Evolutionary conservation across 768 basidiomycete species (phyloP).

Genomic region (Mycena filopes): DNA sequence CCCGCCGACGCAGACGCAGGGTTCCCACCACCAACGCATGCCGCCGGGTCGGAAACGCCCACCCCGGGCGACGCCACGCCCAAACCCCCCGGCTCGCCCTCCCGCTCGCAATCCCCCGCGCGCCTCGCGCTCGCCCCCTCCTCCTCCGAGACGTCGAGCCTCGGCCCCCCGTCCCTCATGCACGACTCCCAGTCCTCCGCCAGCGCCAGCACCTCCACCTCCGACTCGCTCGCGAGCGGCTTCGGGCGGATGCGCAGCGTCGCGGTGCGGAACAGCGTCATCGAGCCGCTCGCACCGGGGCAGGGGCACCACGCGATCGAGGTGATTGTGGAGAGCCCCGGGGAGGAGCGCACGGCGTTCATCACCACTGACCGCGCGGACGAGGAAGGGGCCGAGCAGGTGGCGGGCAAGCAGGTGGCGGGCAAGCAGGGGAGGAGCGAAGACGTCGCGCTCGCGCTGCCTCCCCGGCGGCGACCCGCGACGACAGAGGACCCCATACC

Average conservation of each 20-base stretch:
- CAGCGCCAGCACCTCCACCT: too few relatives aligned
- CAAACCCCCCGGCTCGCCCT: not conserved
- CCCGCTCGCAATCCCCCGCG: slow-evolving; percentile 13
- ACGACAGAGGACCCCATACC: slow-evolving; percentile 3
- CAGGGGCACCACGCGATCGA: slow-evolving; percentile 26
- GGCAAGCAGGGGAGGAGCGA: too few relatives aligned
- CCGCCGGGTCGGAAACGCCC: slow-evolving; percentile 9
- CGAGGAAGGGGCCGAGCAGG: slow-evolving; percentile 16
- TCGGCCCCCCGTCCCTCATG: slow-evolving; percentile 41
- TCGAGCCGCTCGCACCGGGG: slow-evolving; percentile 8
- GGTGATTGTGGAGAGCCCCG: slow-evolving; percentile 49
- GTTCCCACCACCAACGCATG: slow-evolving; percentile 21
- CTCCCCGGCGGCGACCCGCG: slow-evolving; percentile 15
- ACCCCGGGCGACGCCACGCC: too few relatives aligned
- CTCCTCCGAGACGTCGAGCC: slow-evolving; percentile 34
- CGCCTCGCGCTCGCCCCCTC: slow-evolving; percentile 17
- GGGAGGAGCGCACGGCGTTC: slow-evolving; percentile 39
- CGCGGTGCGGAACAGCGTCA: slow-evolving; percentile 23
- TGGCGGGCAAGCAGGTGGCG: not conserved
- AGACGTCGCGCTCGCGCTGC: not conserved
- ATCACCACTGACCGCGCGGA: slow-evolving; percentile 13
- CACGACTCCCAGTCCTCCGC: slow-evolving; percentile 40
- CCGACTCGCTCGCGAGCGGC: slow-evolving; percentile 14
- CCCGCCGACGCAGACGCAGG: slow-evolving; percentile 12
- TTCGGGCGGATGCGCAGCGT: slow-evolving; percentile 28